These are phyloP conservation scores for Citrus unshiu DNA, from an alignment of 345 rosid species.

Conservation along the genomic window DNA sequence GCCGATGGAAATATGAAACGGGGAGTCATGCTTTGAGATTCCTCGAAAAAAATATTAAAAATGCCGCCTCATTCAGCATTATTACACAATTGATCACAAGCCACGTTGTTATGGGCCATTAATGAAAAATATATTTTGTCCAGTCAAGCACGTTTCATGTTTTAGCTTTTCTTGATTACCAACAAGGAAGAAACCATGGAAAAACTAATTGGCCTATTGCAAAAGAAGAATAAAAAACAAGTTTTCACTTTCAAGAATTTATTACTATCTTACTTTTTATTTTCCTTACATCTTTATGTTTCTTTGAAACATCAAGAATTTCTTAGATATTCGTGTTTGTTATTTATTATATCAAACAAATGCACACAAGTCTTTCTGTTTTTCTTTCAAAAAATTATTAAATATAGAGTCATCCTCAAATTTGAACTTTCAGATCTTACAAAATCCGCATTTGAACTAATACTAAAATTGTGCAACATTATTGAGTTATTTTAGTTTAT, in stretches of 20 bases:
- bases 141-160: constrained; percentile 37
- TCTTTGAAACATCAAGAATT: too few species aligned
- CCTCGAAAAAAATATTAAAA: neutral
- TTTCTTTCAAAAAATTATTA: too few species aligned
- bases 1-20: too few species aligned
- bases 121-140: neutral
- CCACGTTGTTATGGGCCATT: constrained; percentile 12
- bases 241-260: neutral
- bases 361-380: too few species aligned
- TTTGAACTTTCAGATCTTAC: too few species aligned
- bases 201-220: neutral
- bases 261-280: neutral
- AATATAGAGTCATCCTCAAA: too few species aligned
- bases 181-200: neutral
- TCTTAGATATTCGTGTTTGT: too few species aligned
- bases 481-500: too few species aligned
- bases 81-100: constrained; percentile 4
- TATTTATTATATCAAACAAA: too few species aligned
- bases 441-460: too few species aligned
- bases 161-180: neutral
- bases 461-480: too few species aligned
- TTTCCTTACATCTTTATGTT: neutral
- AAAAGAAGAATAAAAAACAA: neutral
- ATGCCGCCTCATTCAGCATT: constrained; percentile 23
- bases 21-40: neutral